Evolutionary conservation across 495 filamentous ascomycete species (phyloP), one percentile per base, ranked within the genome.

Genomic region (Echria macrotheca): DNA sequence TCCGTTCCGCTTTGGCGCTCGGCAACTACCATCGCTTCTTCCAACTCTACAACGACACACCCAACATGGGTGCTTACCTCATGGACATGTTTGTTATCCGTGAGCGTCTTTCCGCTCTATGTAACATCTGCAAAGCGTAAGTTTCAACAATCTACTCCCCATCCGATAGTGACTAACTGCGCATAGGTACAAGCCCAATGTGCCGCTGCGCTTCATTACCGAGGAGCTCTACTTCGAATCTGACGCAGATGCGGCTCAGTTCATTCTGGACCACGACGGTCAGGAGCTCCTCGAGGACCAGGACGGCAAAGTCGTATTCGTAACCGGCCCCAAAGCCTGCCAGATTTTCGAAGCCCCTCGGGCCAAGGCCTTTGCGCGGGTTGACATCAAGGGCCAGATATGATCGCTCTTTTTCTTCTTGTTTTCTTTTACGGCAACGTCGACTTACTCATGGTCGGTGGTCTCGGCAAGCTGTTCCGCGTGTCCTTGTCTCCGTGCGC

Each of bases 71-170:
- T 36, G 89, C 85, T 53, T 96, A 97, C 71, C 79, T 99, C 5
- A 94, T 99, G 85, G 93, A 99, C 70, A 96, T 94, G 87, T 96
- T 98, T 70, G 83, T 97, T 60, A 82, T 79, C 52, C 86, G 94
- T 53, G 94, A 99, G 72, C 87, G 94, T 58, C 77, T 97, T 44
- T 82, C 85, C 60, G 93, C 94, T 46, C 75, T 97, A 49, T 81
- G 87, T 56, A 85, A 82, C 57, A 93, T 97, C 43, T 95, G 87
- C 79, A 94, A 80, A 83, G 83, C 85, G 93, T 97, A 77, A 78
- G 91, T 85, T 44, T 17, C 2, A 29, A 24, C 41, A 18, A 25
- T 19, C 7, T 28, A 25, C 32, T 9, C 8, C 4, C 12, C 19
- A 18, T 8, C 2, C 14, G 41, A 23, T 31, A 22, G 8, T 35